Evolutionary conservation across 228 moss, liverwort and hornwort species (phyloP), one percentile per base, ranked within the genome.

Genomic region (Sphagnum fallax): DNA sequence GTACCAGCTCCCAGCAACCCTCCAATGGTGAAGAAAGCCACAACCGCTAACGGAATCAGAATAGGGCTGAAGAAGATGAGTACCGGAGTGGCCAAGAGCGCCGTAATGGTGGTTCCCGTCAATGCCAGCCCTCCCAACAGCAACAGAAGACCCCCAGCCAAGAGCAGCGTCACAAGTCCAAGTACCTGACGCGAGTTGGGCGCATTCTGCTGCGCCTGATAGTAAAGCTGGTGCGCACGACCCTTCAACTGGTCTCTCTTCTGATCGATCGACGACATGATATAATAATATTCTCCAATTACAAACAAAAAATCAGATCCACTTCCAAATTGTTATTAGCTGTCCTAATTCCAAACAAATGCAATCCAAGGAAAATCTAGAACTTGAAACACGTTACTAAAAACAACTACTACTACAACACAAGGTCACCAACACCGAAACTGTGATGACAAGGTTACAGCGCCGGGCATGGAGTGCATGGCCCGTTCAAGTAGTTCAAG

Each of bases 51-150:
- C 71, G 91, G 91, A 1, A 91, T 52, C 60, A 91, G 68, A 66
- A 91, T 69, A 49, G 91, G 91, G 74, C 88, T 91, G 79, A 91
- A 88, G 50, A 91, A 63, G 2, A 91, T 73, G 53, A 91, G 72
- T n/a, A 91, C 58, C 1, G 91, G 91, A 67, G 85, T 78, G 4
- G 75, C 78, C 18, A 88, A 65, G 0, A 83, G 68, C 6, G 87
- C 32, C 0, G 63, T 32, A 74, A 88, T 65, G 5, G 83, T 70
- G 51, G 83, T 84, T 8, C 88, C 91, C 1, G 84, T 76, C 48
- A 91, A 65, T 13, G 82, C 52, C 7, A 88, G 65, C 48, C 91
- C 91, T 4, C 80, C 88, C 6, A 91, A n/a, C 0, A 78, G 79
- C 63, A 86, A 50, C 9, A 82, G 67, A 4, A 72, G 48, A 48